Base-by-base conservation (phyloP, 352 stramenopile genomes). In the Globisporangium cystogenes region DNA sequence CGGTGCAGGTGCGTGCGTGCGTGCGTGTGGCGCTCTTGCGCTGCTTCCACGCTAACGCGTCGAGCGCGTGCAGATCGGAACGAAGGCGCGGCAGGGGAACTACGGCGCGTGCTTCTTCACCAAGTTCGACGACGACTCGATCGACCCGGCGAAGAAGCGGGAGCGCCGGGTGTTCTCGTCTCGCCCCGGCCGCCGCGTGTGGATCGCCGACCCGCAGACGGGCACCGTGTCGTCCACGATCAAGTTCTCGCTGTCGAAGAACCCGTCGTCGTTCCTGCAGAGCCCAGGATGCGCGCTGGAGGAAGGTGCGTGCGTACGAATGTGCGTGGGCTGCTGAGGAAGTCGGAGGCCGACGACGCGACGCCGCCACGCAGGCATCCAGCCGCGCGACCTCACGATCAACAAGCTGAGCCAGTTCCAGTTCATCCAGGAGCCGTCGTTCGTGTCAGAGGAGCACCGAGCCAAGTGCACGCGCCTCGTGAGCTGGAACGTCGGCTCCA, bases 101-200 rank as follows among this genome's bases (percentile, higher is more conserved):
- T 95, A 82, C 43, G 84, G 84, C 41, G 84, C 78, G 21, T 95
- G 84, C 47, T 93, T 95, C 51, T 90, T 89, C 48, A 83, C 75
- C 0, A 82, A 65, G 49, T 53, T 74, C 14, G 78, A 85, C 45
- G 56, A 72, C 5, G 72, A 85, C 41, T 63, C 74, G 16, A 85
- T 85, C 43, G 74, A 87, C 43, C 72, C 73, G 11, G 62, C 73
- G 23, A 83, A 72, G 59, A 76, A 72, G 50, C 77, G 68, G 12
- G 75, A 92, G 51, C 72, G 65, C 12, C 82, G 76, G 59, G 84
- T 95, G 20, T 92, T 93, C 62, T 93, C 82, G 10, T 74, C 82
- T 3, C 72, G 84, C n/a, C 84, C 84, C 5, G 84, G 84, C 7
- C 79, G 83, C 15, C 78, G 84, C 14, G 72, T 95, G 40, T 95